Evolutionary conservation across 805 yeast species (phyloP).

Genomic region (Nakazawaea ambrosiae): DNA sequence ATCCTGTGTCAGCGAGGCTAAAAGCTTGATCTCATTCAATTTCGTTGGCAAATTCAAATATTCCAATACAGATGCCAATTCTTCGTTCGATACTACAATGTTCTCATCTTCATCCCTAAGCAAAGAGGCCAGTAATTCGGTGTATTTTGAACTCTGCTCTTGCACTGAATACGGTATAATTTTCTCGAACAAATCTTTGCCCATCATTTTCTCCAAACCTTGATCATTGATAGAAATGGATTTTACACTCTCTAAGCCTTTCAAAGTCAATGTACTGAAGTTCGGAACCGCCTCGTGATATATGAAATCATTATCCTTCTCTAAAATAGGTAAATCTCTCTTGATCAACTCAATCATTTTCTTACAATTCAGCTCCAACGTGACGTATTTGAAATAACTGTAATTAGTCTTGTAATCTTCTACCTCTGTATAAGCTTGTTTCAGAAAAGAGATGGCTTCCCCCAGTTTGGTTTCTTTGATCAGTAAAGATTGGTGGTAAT

Average conservation of each 20-base stretch:
- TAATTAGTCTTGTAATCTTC: slow-evolving; percentile 16
- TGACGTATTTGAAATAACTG: slow-evolving; percentile 15
- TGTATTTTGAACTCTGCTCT: slow-evolving; percentile 78
- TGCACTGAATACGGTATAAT: slow-evolving; percentile 84
- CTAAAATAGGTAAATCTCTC: slow-evolving; percentile 32
- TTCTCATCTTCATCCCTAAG: slow-evolving; percentile 69
- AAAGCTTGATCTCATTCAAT: slow-evolving; percentile 43
- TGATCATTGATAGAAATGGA: slow-evolving; percentile 44
- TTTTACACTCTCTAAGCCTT: slow-evolving; percentile 64
- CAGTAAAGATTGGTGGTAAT: slow-evolving; percentile 49
- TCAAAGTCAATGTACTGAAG: slow-evolving; percentile 50
- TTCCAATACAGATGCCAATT: slow-evolving; percentile 72
- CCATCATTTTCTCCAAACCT: slow-evolving; percentile 37
- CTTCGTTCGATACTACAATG: slow-evolving; percentile 73
- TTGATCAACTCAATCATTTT: slow-evolving; percentile 25
- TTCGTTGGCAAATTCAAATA: slow-evolving; percentile 70
- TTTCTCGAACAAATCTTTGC: slow-evolving; percentile 60
- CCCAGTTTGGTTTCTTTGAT: slow-evolving; percentile 63
- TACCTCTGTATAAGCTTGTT: slow-evolving; percentile 39
- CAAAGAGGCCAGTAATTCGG: slow-evolving; percentile 80
- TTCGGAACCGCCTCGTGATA: slow-evolving; percentile 76
- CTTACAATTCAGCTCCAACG: slow-evolving; percentile 19
- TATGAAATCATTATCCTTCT: slow-evolving; percentile 83
- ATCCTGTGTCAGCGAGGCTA: slow-evolving; percentile 11
- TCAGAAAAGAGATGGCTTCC: slow-evolving; percentile 61